A percentile compares a stretch with the other conserved stretches of the same genome.
These are phyloP conservation scores for Nannizzia gypsea DNA, from an alignment of 2,329 filamentous ascomycete genomes.

Conservation along the genomic window DNA sequence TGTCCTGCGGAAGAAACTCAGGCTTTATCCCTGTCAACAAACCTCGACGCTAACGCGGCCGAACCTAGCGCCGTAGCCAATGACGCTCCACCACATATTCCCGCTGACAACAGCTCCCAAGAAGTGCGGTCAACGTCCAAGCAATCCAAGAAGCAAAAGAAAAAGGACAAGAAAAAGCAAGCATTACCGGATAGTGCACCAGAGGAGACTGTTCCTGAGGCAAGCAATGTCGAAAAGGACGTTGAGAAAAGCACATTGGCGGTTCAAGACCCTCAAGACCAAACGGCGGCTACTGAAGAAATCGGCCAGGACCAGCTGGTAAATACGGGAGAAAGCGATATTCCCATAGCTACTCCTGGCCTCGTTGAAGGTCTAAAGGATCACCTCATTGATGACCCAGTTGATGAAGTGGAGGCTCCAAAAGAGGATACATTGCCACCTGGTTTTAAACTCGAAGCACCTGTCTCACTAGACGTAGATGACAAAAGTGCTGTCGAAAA, in stretches of 20 bases:
- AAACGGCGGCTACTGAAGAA: slow-evolving; percentile 1
- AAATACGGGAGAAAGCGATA: background rate
- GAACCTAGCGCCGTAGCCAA: slow-evolving; percentile 4
- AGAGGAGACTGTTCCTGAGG: background rate
- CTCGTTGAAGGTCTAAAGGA: background rate
- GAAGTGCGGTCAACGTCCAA: slow-evolving; percentile 7
- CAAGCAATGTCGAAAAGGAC: background rate
- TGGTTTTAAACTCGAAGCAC: background rate
- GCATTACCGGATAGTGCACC: background rate
- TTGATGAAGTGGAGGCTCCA: background rate
- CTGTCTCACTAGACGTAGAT: too few species aligned
- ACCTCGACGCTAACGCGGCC: background rate
- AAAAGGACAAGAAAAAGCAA: slow-evolving; percentile 15
- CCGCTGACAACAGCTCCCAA: slow-evolving; percentile 1
- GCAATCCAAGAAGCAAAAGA: slow-evolving; percentile 16
- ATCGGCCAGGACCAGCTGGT: background rate
- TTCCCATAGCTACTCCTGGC: background rate
- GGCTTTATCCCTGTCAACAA: background rate
- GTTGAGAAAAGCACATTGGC: background rate
- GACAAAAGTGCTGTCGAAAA: background rate
- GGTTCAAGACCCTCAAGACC: slow-evolving; percentile 1
- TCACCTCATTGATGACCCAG: background rate
- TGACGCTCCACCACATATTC: slow-evolving; percentile 8
- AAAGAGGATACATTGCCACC: background rate
- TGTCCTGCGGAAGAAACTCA: background rate